Conservation (phyloP, 2,329 filamentous ascomycete genomes). For the Neofusicoccum sp. region DNA sequence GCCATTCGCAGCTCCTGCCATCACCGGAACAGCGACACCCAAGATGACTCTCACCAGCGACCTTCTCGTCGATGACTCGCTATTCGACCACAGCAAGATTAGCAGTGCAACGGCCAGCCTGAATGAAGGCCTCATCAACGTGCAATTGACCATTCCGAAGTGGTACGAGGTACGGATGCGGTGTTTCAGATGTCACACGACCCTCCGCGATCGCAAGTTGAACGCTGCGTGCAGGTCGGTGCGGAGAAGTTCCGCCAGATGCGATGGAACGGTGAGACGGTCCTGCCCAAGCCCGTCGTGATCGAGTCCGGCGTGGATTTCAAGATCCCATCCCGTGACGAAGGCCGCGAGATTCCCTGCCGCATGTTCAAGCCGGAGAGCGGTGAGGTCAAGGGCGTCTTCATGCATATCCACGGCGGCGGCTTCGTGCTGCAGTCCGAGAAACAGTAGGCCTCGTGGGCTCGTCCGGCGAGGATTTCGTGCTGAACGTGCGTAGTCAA, state of each 20-base stretch:
- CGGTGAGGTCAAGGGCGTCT: constrained; percentile 48
- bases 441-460: constrained; percentile 35
- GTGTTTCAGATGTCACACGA: background rate
- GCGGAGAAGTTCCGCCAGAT: constrained; percentile 58
- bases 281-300: constrained; percentile 50
- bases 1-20: background rate
- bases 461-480: background rate
- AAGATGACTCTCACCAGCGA: constrained; percentile 17
- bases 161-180: constrained; percentile 19
- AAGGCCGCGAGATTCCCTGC: constrained; percentile 54
- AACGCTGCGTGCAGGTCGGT: constrained; percentile 46
- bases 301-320: constrained; percentile 52
- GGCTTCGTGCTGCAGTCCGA: constrained; percentile 50
- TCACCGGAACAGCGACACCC: background rate
- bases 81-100: constrained; percentile 7
- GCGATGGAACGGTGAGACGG: constrained; percentile 56
- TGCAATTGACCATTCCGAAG: constrained; percentile 2
- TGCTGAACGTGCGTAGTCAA: constrained; percentile 35
- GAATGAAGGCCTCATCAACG: constrained; percentile 5
- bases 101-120: constrained; percentile 2
- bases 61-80: constrained; percentile 7
- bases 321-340: constrained; percentile 56
- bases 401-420: constrained; percentile 60
- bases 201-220: background rate
- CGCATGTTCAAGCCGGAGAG: constrained; percentile 55